Percentiles rank a stretch among this genome's conserved stretches.
Conservation (phyloP, 2,329 filamentous ascomycete genomes). For the Cercospora zeae-maydis region DNA sequence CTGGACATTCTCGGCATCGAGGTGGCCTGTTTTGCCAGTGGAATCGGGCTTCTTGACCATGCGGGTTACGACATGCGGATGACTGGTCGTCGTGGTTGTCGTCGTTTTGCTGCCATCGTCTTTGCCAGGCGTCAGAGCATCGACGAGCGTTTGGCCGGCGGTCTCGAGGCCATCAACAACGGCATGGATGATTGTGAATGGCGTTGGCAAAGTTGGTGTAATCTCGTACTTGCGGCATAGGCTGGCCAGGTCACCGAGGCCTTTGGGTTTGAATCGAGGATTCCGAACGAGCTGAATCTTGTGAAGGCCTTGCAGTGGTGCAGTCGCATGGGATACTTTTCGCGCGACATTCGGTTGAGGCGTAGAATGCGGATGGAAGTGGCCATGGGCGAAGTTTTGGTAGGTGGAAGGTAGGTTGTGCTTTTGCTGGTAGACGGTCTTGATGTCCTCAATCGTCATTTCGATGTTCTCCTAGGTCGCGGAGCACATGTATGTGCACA, state of each 20-base stretch:
- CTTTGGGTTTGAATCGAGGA: slow-evolving; percentile 23
- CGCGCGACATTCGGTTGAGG: neutral
- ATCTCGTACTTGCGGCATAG: slow-evolving; percentile 29
- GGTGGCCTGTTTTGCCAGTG: slow-evolving; percentile 20
- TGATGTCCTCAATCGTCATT: slow-evolving; percentile 21
- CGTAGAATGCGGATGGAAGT: neutral
- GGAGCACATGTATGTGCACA: neutral
- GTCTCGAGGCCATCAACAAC: slow-evolving; percentile 13
- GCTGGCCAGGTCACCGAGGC: slow-evolving; percentile 25
- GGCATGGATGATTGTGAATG: slow-evolving; percentile 22
- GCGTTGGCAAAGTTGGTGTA: slow-evolving; percentile 22
- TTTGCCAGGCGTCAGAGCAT: neutral
- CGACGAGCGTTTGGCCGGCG: neutral
- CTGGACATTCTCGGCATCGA: slow-evolving; percentile 56
- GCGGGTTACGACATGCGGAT: slow-evolving; percentile 12
- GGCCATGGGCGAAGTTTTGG: slow-evolving; percentile 13
- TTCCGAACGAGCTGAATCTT: slow-evolving; percentile 30
- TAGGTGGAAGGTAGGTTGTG: slow-evolving; percentile 25
- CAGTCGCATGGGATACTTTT: neutral
- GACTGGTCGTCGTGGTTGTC: slow-evolving; percentile 3
- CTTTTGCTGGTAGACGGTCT: slow-evolving; percentile 22
- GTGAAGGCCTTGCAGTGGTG: slow-evolving; percentile 19
- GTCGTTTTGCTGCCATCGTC: slow-evolving; percentile 5
- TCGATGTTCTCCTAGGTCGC: neutral
- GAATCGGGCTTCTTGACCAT: slow-evolving; percentile 13